Percentiles rank a stretch among this genome's conserved stretches.
Evolutionary conservation across 177 flowering plant genomes (phyloP).

Genomic region (Vitis hybrid): DNA sequence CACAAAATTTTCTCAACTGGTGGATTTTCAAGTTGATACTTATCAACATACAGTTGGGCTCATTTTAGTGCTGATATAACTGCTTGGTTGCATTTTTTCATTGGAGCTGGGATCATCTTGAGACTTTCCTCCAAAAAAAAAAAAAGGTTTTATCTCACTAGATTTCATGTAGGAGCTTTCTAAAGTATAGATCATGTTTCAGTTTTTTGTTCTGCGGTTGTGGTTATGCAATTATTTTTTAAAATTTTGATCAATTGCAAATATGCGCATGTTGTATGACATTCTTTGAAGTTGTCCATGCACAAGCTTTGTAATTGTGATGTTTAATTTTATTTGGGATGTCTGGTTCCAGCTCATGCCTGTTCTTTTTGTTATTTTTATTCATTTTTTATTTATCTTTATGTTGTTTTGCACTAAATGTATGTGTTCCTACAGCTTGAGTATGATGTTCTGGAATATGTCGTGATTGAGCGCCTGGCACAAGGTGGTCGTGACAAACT

Average conservation of each 20-base stretch:
- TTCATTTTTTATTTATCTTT: neutral
- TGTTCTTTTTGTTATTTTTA: neutral
- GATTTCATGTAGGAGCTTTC: neutral
- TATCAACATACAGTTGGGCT: neutral
- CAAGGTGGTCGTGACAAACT: conserved; percentile 93
- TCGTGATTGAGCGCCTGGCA: conserved; percentile 95
- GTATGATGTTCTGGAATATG: conserved; percentile 96
- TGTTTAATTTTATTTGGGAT: neutral
- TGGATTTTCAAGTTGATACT: neutral
- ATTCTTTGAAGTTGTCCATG: neutral
- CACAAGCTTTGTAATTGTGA: neutral
- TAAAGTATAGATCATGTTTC: neutral
- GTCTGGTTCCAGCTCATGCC: neutral
- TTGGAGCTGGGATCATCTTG: neutral
- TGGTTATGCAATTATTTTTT: neutral
- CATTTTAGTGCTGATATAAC: neutral
- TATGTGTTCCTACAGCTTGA: conserved; percentile 52
- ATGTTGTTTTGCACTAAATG: conserved; percentile 15
- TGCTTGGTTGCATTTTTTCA: neutral
- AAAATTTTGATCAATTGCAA: neutral
- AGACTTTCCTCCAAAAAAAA: neutral
- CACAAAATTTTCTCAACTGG: neutral
- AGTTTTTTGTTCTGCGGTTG: neutral
- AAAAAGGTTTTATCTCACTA: neutral
- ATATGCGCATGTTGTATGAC: neutral